Base-by-base conservation (phyloP, 2,329 filamentous ascomycete species). In the Dryadomyces quercivorus region DNA sequence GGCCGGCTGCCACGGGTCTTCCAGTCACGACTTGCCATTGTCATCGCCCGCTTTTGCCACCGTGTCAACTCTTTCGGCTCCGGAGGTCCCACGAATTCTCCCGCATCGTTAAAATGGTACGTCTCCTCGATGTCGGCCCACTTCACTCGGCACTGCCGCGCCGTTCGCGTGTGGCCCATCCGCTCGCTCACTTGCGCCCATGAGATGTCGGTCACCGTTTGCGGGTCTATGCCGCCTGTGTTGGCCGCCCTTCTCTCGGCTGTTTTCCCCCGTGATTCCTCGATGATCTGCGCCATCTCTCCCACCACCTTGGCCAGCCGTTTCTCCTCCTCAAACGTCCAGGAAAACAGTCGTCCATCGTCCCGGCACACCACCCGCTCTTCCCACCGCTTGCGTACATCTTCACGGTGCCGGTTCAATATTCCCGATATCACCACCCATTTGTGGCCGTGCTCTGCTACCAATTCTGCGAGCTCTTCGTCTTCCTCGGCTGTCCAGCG, bases 301-400 rank as follows among this genome's bases (percentile, higher is more conserved):
- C 75, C 66, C 3, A 89, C 77, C 10, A 75, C 72, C 1, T 69
- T 64, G 1, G 72, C 70, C 26, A 88, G 68, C 10, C 64, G 67
- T 0, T 69, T 65, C 61, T 85, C 81, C 61, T 90, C 86, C 0
- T 75, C 71, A 18, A 75, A 67, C 1, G 70, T 72, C 86, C 86
- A 90, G 1, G 69, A 65, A 38, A 77, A 75, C 45, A 71, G 75
- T 36, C 72, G 73, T 55, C 72, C 70, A 0, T 72, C 74, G 6
- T 76, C 71, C 20, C 77, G 77, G 53, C 79, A 82, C 48, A 82
- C 69, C 21, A 86, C 68, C 61, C 85, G 82, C 61, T 88, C 85
- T 43, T 82, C 75, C 72, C 83, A 87, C 3, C 85, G 80, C 64
- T 88, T 85, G 51, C 84, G 77, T 52, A 83, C 75, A 63, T 88